Percentiles rank a stretch among this genome's conserved stretches.
These are phyloP conservation scores for Globisporangium paddicum DNA, from an alignment of 352 stramenopile species.

Conservation along the genomic window DNA sequence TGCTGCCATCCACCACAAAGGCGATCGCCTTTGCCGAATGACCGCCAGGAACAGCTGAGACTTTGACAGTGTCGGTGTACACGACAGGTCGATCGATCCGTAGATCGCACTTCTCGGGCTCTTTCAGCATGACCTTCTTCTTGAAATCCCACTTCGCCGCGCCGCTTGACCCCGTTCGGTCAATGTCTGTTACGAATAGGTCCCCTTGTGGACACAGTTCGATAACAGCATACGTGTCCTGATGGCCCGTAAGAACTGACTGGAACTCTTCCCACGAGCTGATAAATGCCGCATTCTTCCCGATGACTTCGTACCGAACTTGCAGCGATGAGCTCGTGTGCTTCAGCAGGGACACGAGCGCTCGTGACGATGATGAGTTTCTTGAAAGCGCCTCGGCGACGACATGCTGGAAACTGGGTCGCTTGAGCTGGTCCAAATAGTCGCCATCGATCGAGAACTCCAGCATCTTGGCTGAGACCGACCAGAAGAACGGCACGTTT, in stretches of 20 bases:
- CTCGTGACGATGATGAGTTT: slow-evolving; percentile 21
- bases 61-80: slow-evolving; percentile 72
- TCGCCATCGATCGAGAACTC: slow-evolving; percentile 60
- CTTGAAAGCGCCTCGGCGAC: slow-evolving; percentile 35
- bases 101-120: slow-evolving; percentile 39
- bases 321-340: slow-evolving; percentile 47
- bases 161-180: slow-evolving; percentile 39
- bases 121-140: slow-evolving; percentile 36
- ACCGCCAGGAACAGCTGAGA: slow-evolving; percentile 38
- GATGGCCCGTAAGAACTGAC: slow-evolving; percentile 42
- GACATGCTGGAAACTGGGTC: slow-evolving; percentile 50
- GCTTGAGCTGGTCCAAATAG: slow-evolving; percentile 37
- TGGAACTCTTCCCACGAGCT: slow-evolving; percentile 62
- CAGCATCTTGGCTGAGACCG: slow-evolving; percentile 38
- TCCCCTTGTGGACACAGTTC: slow-evolving; percentile 66
- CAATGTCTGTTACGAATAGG: slow-evolving; percentile 43
- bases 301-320: slow-evolving; percentile 65
- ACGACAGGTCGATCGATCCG: slow-evolving; percentile 66
- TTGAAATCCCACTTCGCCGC: slow-evolving; percentile 63
- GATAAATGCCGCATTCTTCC: slow-evolving; percentile 34
- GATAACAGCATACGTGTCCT: slow-evolving; percentile 61
- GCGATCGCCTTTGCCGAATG: slow-evolving; percentile 35
- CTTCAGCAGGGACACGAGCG: slow-evolving; percentile 43
- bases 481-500: slow-evolving; percentile 64
- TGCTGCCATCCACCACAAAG: slow-evolving; percentile 32